Evolutionary conservation across 352 stramenopile genomes (phyloP), one percentile per base, ranked within the genome.

Genomic region (Elongisporangium undulatum): DNA sequence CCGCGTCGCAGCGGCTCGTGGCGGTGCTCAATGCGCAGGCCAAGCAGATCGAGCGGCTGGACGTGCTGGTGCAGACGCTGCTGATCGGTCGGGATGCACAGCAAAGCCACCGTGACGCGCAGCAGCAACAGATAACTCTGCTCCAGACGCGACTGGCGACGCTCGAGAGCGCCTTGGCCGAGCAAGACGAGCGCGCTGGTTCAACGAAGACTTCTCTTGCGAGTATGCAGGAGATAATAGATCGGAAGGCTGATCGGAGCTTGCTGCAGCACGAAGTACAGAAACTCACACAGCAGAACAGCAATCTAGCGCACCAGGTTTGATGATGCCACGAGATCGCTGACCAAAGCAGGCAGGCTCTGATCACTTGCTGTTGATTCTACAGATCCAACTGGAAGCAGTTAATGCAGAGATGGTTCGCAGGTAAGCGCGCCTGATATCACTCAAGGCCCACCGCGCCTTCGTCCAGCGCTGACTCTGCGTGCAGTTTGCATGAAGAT

Each of bases 21-120:
- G 71, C 77, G n/a, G 71, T 83, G 45, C 74, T 90, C 54, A 90
- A 90, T 61, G 53, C 67, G 8, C 81, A 90, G 58, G 66, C 79
- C 8, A 52, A 58, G 54, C 60, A 72, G 51, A 70, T 87, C 19
- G 67, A 69, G 26, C 53, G 60, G 51, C 59, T 88, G 23, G 41
- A 74, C 22, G 49, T 57, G 53, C 69, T 60, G 4, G 39, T 90
- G 21, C 61, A 45, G 34, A 45, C 34, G 16, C 34, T 45, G 34
- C 10, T 45, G 34, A 12, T 17, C 13, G 13, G 34, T 17, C 34
- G 56, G 4, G 26, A 69, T 20, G 38, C 79, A 2, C 69, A 83
- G 34, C 58, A 58, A 21, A 64, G 63, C 38, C 68, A 80, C 38
- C 61, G 55, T 5, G 58, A 72, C 26, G 69, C 75, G 54, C 50